Percentiles rank a stretch among this genome's conserved stretches.
Evolutionary conservation across 345 rosid genomes (phyloP).

Genomic region (Eucalyptus pumila): DNA sequence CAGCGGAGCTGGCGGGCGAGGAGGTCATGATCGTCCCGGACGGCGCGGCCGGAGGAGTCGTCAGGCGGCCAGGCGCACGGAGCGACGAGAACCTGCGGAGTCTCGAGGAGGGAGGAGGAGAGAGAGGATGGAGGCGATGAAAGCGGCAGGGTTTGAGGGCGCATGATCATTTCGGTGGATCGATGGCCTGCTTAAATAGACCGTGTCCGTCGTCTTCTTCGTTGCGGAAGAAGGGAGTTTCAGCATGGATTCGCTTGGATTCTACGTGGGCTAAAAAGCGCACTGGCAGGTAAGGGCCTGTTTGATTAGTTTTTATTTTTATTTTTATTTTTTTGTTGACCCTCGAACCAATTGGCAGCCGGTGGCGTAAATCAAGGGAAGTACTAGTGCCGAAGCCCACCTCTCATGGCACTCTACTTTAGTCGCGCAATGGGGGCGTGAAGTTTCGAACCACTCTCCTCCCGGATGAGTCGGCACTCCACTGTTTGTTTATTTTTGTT

Average conservation of each 20-base stretch:
- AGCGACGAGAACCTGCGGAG: constrained; percentile 4
- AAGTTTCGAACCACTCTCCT: accelerated
- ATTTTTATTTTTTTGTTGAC: too few relatives aligned
- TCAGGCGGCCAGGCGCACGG: constrained; percentile 9
- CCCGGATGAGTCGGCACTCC: accelerated
- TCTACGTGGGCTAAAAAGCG: background rate
- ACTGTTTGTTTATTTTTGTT: too few relatives aligned
- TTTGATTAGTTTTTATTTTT: too few relatives aligned
- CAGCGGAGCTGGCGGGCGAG: constrained; percentile 14
- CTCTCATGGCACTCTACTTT: too few relatives aligned
- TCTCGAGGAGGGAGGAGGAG: background rate
- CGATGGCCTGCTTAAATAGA: background rate
- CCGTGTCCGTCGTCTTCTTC: background rate
- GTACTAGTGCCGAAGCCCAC: accelerated
- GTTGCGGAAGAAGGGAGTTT: too few relatives aligned
- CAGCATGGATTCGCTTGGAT: background rate
- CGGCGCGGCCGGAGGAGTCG: background rate
- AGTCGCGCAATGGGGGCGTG: accelerated
- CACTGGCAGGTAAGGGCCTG: background rate
- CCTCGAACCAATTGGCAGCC: too few relatives aligned
- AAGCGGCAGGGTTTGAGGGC: constrained; percentile 37
- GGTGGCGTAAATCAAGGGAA: accelerated
- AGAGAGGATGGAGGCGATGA: constrained; percentile 13
- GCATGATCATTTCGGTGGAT: background rate
- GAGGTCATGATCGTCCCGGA: background rate